Conservation (phyloP, 2,329 filamentous ascomycete genomes). For the Trichoderma asperellum region DNA sequence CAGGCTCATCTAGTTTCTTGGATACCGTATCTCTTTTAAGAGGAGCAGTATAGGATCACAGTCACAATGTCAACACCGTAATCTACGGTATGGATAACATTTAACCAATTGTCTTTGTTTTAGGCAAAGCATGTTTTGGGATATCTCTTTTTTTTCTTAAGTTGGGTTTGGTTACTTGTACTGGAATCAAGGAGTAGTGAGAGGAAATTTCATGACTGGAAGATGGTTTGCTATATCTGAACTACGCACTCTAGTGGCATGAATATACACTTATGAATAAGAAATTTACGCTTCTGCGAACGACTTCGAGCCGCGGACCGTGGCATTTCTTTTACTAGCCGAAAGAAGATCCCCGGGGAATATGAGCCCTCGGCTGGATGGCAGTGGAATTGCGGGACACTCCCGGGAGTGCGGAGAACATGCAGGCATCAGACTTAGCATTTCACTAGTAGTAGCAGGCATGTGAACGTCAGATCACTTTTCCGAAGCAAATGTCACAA, state of each 20-base stretch:
- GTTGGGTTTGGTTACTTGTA: slow-evolving; percentile 8
- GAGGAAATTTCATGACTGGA: neutral
- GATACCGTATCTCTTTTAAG: slow-evolving; percentile 13
- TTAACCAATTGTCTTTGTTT: neutral
- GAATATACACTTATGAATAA: neutral
- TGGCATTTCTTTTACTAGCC: neutral
- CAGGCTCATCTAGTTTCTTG: neutral
- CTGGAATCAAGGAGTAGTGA: neutral
- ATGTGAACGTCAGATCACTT: slow-evolving; percentile 23
- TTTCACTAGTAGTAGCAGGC: neutral
- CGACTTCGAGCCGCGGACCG: slow-evolving; percentile 6
- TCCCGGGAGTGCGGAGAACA: slow-evolving; percentile 12
- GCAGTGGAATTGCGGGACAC: slow-evolving; percentile 10
- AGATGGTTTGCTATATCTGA: neutral
- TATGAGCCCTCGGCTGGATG: slow-evolving; percentile 15
- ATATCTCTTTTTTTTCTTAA: neutral
- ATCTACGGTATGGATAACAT: neutral
- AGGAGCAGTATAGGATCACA: neutral
- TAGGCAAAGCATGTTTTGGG: slow-evolving; percentile 7
- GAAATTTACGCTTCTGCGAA: neutral
- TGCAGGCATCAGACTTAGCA: neutral
- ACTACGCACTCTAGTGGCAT: slow-evolving; percentile 4
- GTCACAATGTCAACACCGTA: neutral
- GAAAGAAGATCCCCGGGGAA: neutral
- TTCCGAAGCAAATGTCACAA: neutral